These are phyloP conservation scores for Diutina neorugosa DNA, from an alignment of 1,139 yeast genomes.

Conservation along the genomic window DNA sequence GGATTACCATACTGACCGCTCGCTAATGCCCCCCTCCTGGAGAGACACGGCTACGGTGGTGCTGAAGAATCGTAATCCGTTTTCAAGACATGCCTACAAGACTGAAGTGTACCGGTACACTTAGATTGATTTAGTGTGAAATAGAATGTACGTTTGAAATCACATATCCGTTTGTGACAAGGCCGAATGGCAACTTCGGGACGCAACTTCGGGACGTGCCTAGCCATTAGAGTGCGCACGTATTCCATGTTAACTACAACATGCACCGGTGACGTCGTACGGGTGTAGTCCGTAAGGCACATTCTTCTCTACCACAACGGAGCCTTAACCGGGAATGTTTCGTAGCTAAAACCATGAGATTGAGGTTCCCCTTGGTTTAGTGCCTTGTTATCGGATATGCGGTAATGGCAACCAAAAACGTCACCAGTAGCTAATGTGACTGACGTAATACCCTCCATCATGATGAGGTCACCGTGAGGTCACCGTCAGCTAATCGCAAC, in stretches of 20 bases:
- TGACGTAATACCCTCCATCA: background rate
- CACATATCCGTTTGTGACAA: background rate
- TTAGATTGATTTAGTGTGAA: background rate
- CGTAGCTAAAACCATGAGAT: too few species aligned
- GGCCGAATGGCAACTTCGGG: background rate
- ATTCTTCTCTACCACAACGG: too few species aligned
- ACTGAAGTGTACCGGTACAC: conserved; percentile 1
- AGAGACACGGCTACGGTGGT: conserved; percentile 1
- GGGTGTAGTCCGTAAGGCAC: background rate
- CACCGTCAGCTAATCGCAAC: background rate
- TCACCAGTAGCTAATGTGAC: background rate
- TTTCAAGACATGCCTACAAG: conserved; percentile 1
- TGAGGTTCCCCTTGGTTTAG: too few species aligned
- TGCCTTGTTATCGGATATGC: too few species aligned
- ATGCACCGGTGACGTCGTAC: background rate
- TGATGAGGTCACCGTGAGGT: background rate
- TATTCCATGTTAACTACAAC: background rate
- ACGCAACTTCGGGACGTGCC: background rate
- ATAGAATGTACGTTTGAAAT: background rate
- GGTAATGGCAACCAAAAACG: background rate
- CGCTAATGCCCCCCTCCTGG: background rate
- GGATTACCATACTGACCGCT: background rate
- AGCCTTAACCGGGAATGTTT: too few species aligned
- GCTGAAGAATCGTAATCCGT: background rate
- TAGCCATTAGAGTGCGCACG: background rate